Percentiles rank a stretch among this genome's conserved stretches.
These are phyloP conservation scores for Phyllostachys edulis DNA, from an alignment of 176 grass and related monocot genomes.

Conservation along the genomic window DNA sequence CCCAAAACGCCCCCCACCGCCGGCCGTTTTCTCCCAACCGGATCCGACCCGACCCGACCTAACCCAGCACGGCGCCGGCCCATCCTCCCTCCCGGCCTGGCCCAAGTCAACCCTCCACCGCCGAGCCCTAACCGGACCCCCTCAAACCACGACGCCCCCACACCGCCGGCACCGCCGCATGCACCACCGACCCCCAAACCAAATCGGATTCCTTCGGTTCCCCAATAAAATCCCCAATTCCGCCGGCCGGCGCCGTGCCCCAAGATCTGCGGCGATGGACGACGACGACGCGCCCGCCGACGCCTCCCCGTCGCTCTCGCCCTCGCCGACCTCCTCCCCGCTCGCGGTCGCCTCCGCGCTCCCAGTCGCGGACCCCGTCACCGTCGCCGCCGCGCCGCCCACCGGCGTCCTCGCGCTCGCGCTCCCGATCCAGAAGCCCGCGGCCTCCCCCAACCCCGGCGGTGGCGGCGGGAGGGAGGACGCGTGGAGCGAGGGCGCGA, in stretches of 20 bases:
- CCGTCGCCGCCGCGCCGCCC: conserved; percentile 50
- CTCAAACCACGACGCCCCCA: conserved; percentile 46
- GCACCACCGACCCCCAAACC: conserved; percentile 48
- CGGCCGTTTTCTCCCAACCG: conserved; percentile 32
- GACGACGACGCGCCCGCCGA: conserved; percentile 38
- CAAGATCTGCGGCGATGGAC: conserved; percentile 37
- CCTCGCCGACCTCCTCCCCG: conserved; percentile 4
- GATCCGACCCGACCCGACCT: not conserved
- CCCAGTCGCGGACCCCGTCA: conserved; percentile 45
- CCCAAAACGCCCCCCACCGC: conserved; percentile 43
- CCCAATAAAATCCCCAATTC: conserved; percentile 7
- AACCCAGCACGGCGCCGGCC: conserved; percentile 33
- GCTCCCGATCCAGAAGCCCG: conserved; percentile 75
- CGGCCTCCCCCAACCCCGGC: conserved; percentile 10
- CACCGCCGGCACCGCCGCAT: conserved; percentile 67
- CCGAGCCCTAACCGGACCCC: conserved; percentile 40
- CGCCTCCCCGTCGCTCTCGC: conserved; percentile 22
- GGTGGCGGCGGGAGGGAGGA: conserved; percentile 68
- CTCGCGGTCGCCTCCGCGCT: conserved; percentile 16
- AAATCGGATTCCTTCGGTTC: conserved; percentile 11
- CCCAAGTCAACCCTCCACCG: conserved; percentile 40
- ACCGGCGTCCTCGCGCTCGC: conserved; percentile 45
- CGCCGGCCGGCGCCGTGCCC: not conserved
- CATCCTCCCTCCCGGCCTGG: conserved; percentile 46
- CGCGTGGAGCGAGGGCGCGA: conserved; percentile 95